Conservation (phyloP, 495 filamentous ascomycete species). For the Penicillium fimorum region DNA sequence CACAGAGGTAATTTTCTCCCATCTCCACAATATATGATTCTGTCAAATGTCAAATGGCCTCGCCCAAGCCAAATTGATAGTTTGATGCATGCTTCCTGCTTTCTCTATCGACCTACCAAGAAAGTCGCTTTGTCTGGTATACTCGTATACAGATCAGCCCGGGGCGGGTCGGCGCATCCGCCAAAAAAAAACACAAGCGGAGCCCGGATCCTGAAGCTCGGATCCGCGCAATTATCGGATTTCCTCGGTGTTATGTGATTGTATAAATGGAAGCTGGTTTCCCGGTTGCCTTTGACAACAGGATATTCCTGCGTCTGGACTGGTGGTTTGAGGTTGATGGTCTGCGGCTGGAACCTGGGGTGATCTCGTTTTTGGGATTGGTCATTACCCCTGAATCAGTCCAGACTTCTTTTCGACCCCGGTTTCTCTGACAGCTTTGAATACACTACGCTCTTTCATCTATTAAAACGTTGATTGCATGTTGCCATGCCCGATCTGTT, state of each 20-base stretch:
- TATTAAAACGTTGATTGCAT: neutral
- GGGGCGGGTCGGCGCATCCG: neutral
- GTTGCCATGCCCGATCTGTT: neutral
- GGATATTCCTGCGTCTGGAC: conserved; percentile 3
- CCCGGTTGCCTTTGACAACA: conserved; percentile 17
- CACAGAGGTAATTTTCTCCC: conserved; percentile 13
- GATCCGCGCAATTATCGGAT: conserved; percentile 6
- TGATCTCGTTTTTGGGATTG: conserved; percentile 12
- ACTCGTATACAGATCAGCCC: conserved; percentile 3
- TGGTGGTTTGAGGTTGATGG: neutral
- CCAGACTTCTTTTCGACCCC: conserved; percentile 2
- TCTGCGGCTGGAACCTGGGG: neutral
- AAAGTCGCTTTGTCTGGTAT: neutral
- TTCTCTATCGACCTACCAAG: neutral
- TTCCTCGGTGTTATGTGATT: neutral
- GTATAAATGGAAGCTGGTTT: conserved; percentile 8
- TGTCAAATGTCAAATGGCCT: neutral
- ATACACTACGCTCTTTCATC: neutral
- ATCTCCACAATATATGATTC: neutral
- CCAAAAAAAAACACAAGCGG: neutral
- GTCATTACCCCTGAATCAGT: conserved; percentile 15
- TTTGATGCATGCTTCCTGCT: neutral
- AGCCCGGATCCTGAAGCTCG: conserved; percentile 6
- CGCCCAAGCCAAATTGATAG: neutral
- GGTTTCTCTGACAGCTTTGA: conserved; percentile 9